phyloP scores from a whole-genome alignment of 192 early-diverging fungal genomes.

The Mortierella claussenii region DNA sequence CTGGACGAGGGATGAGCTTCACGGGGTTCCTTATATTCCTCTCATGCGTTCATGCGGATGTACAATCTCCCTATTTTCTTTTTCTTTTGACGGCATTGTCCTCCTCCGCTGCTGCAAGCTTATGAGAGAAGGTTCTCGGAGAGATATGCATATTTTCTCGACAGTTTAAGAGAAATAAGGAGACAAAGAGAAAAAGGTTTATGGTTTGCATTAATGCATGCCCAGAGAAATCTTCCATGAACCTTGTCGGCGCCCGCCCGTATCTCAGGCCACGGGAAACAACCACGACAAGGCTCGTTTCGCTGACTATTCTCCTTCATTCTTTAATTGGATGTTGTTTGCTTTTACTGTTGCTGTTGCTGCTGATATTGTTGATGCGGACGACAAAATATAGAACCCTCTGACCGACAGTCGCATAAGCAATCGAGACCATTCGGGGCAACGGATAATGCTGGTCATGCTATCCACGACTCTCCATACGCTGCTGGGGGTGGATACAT shows the following conservation, averaged over 20 bases:
- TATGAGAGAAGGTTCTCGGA: no score
- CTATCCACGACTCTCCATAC: conserved; percentile 19
- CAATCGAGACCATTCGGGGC: conserved; percentile 5
- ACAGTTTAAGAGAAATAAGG: neutral
- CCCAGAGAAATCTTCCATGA: no score
- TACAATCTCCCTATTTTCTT: neutral
- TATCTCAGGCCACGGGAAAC: no score
- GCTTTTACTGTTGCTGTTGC: no score
- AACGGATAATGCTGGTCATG: conserved; percentile 7
- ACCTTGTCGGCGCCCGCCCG: no score
- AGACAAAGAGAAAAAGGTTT: neutral
- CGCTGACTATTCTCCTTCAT: neutral
- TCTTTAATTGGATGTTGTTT: neutral
- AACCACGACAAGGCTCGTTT: neutral
- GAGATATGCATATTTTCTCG: neutral
- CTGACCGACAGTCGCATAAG: conserved; percentile 24
- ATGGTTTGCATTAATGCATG: no score
- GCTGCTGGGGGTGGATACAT: conserved; percentile 9
- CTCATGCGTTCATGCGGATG: neutral
- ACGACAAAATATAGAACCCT: conserved; percentile 4
- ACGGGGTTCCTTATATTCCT: neutral
- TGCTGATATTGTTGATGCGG: no score
- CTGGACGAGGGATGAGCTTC: no score
- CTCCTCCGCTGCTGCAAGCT: no score
- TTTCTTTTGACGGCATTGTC: no score